Conservation (phyloP, 352 stramenopile species). For the Phytopythium litorale region DNA sequence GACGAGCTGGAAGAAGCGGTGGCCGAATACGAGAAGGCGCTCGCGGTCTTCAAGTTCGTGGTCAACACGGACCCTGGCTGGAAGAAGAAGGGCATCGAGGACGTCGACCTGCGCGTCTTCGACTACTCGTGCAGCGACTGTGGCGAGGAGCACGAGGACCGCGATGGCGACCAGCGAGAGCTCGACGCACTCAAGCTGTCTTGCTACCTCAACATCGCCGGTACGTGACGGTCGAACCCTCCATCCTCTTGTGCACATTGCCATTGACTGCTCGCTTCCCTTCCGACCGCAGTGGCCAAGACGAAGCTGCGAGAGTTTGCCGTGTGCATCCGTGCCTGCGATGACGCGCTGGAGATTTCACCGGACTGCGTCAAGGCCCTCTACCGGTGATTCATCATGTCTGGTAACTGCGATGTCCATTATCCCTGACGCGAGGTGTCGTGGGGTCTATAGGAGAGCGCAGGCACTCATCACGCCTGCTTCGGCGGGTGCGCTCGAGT, state of each 20-base stretch:
- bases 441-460: conserved; percentile 35
- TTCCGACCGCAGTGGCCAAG: conserved; percentile 46
- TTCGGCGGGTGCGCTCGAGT: conserved; percentile 73
- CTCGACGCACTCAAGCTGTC: conserved; percentile 57
- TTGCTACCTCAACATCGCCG: conserved; percentile 80
- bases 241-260: no score
- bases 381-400: conserved; percentile 40
- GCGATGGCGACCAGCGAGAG: conserved; percentile 24
- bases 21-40: conserved; percentile 79
- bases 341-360: conserved; percentile 65
- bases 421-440: background rate
- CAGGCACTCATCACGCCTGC: conserved; percentile 70
- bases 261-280: no score
- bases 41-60: conserved; percentile 80
- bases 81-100: conserved; percentile 88
- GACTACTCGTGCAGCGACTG: conserved; percentile 50
- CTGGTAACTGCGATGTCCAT: no score
- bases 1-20: conserved; percentile 63
- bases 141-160: conserved; percentile 2
- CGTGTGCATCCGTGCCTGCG: conserved; percentile 58
- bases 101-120: conserved; percentile 57
- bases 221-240: conserved; percentile 20
- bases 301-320: conserved; percentile 72
- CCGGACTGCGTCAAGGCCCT: conserved; percentile 66
- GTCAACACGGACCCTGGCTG: conserved; percentile 77